Percentiles rank a stretch among this genome's conserved stretches.
phyloP scores from a whole-genome alignment of 176 grass and related monocot species.

The Hordeum marinum region DNA sequence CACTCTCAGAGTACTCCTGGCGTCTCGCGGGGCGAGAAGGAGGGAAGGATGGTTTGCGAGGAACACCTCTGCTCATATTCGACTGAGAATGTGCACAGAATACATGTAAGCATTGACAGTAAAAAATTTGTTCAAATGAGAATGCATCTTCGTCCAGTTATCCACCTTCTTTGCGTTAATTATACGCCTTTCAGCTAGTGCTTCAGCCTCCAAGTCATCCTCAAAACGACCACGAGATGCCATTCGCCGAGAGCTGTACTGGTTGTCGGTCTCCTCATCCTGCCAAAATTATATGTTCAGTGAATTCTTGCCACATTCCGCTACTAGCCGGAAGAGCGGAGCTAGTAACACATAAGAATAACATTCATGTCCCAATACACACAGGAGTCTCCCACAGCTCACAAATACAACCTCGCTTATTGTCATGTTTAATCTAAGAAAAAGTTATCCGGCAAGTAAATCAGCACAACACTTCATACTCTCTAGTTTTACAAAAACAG shows the following conservation, averaged over 20 bases:
- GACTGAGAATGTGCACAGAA: constrained; percentile 40
- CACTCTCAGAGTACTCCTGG: constrained; percentile 65
- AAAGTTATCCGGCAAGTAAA: not conserved
- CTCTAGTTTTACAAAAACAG: not conserved
- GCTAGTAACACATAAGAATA: not conserved
- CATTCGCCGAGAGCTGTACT: constrained; percentile 56
- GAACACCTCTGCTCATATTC: constrained; percentile 53
- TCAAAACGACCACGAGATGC: constrained; percentile 61
- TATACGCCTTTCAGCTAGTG: constrained; percentile 55
- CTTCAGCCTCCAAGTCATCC: constrained; percentile 82
- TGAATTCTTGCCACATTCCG: not conserved
- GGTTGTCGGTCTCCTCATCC: constrained; percentile 81
- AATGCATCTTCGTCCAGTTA: not conserved
- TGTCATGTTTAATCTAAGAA: not conserved
- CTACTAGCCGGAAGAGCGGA: not conserved
- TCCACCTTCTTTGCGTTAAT: constrained; percentile 68
- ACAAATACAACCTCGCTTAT: not conserved
- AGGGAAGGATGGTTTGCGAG: constrained; percentile 49
- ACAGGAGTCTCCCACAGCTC: not conserved
- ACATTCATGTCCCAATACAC: not conserved
- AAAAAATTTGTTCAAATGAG: constrained; percentile 2
- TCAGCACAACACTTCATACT: not conserved
- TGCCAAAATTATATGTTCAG: constrained; percentile 27
- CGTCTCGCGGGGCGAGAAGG: constrained; percentile 45
- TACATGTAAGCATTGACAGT: constrained; percentile 6